These are phyloP conservation scores for Sporisorium scitamineum DNA, from an alignment of 1,284 basidiomycete genomes.

Conservation along the genomic window DNA sequence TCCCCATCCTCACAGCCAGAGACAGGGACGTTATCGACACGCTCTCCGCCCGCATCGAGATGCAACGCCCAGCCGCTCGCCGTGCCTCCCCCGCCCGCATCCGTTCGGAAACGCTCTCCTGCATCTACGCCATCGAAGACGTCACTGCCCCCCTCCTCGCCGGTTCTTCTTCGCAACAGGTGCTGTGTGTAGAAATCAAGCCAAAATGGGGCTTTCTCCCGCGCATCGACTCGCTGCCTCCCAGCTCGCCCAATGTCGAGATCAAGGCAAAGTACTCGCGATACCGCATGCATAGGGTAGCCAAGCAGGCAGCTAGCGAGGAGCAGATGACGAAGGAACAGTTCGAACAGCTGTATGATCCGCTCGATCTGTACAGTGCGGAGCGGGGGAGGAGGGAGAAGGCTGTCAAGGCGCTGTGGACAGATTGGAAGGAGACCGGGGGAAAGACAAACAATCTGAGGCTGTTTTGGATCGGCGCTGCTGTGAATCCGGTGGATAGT, in stretches of 20 bases:
- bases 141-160: constrained; percentile 26
- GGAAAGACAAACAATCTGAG: constrained; percentile 46
- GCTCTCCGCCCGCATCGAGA: constrained; percentile 39
- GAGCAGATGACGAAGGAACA: constrained; percentile 6
- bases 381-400: constrained; percentile 16
- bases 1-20: constrained; percentile 12
- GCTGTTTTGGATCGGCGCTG: constrained; percentile 43
- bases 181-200: constrained; percentile 51
- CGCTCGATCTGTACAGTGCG: constrained; percentile 43
- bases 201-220: constrained; percentile 53
- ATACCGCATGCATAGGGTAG: constrained; percentile 41
- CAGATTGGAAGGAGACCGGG: constrained; percentile 22
- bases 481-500: constrained; percentile 19
- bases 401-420: constrained; percentile 32
- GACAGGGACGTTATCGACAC: constrained; percentile 35
- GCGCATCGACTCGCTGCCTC: constrained; percentile 14
- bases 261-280: constrained; percentile 43
- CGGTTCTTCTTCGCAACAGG: neutral
- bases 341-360: constrained; percentile 42
- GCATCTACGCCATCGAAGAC: constrained; percentile 45
- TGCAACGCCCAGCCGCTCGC: constrained; percentile 25
- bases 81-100: constrained; percentile 28
- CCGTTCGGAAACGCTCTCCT: constrained; percentile 18
- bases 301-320: constrained; percentile 4
- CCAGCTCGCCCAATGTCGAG: constrained; percentile 34